Conservation (phyloP, 1,284 basidiomycete genomes). For the Leccinum proximum region DNA sequence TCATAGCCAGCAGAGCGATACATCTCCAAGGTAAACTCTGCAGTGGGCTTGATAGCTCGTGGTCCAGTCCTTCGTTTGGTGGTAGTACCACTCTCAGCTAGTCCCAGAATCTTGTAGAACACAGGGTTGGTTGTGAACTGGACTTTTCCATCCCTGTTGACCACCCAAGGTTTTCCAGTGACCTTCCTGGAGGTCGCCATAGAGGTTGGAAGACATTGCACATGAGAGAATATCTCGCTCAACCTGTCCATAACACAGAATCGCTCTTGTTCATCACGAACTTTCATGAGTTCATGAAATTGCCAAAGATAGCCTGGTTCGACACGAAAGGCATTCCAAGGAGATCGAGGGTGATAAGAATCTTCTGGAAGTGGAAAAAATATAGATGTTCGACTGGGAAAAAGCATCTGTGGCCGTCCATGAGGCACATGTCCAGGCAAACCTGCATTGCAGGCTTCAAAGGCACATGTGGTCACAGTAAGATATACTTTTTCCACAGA, state of each 20-base stretch:
- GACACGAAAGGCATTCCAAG: neutral
- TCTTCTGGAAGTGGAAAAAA: slow-evolving; percentile 1
- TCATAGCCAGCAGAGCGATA: slow-evolving; percentile 1
- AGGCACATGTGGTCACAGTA: neutral
- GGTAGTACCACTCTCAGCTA: no score
- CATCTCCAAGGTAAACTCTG: neutral
- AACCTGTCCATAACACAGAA: neutral
- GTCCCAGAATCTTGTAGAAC: slow-evolving; percentile 1
- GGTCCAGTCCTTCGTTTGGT: neutral
- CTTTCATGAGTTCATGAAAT: neutral
- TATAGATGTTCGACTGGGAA: neutral
- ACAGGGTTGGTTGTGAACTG: neutral
- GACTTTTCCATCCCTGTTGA: neutral
- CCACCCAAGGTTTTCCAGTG: no score
- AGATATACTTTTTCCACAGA: neutral
- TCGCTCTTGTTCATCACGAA: neutral
- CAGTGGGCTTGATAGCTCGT: neutral
- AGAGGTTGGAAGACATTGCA: neutral
- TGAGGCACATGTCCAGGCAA: neutral
- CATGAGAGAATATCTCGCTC: neutral
- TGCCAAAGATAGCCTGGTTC: neutral
- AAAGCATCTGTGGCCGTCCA: neutral
- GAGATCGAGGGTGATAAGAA: neutral
- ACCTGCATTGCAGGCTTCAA: neutral
- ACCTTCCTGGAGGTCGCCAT: neutral